Base-by-base conservation (phyloP, 192 early-diverging fungal genomes). In the Haplosporangium gracile region DNA sequence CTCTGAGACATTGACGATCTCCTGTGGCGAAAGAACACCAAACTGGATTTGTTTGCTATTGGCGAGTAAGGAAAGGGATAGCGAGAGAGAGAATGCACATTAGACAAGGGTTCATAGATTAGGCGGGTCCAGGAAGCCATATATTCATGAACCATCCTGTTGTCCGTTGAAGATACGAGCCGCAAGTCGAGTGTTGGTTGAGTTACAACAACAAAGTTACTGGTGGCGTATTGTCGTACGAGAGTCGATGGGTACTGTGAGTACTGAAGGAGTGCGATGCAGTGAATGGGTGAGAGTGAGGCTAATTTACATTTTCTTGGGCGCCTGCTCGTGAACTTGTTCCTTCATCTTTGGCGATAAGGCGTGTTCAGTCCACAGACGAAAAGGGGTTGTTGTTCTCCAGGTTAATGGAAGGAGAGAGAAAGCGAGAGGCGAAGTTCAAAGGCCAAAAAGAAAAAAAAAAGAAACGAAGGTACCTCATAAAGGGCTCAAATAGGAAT, bases 21-120 rank as follows among this genome's bases (percentile, higher is more conserved):
- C 96, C 79, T 95, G 94, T 24, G 95, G 93, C 72, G 97, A 97
- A 36, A 98, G 93, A 18, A 98, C 96, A 72, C 98, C 97, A 90
- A 99, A 99, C 88, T 98, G 95, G 79, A 99, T 97, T 78, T 95
- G 92, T 76, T 97, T 97, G 80, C 95, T 97, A 91, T 78, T 70
- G n/a, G 18, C 11, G 24, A 22, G 68, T 22, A 51, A 82, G 72
- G 49, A 10, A 53, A 3, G 0, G 49, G 16, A 18, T 20, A 18
- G 3, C 15, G 4, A 22, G 16, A 18, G 16, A 22, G 18, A 51
- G 49, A 51, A 51, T 51, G 20, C 4, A 51, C 20, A 3, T 51
- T 51, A 51, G 49, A 22, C 0, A 18, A 4, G 49, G 16, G 18
- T 22, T 51, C 49, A 5, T 51, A 4, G 49, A 20, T 22, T 4